A percentile compares a stretch with the other conserved stretches of the same genome.
Conservation (phyloP, 805 yeast species). For the Yarrowia porcina region DNA sequence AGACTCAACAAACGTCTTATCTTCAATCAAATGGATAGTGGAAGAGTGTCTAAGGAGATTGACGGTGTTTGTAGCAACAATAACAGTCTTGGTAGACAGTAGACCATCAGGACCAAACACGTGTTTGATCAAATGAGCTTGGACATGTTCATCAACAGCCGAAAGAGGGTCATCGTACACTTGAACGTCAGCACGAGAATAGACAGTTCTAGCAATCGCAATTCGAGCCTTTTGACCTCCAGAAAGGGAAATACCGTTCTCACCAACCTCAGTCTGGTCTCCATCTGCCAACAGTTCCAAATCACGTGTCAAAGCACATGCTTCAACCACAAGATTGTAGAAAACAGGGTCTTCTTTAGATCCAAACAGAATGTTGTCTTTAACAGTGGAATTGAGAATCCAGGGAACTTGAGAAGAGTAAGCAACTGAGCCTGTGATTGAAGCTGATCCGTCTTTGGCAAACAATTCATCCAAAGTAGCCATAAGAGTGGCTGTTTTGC, state of each 20-base stretch:
- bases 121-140: constrained; percentile 73
- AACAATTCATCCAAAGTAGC: constrained; percentile 73
- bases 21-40: constrained; percentile 59
- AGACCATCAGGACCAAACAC: constrained; percentile 60
- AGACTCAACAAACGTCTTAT: constrained; percentile 44
- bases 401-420: neutral
- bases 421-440: constrained; percentile 44
- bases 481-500: constrained; percentile 75
- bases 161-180: constrained; percentile 88
- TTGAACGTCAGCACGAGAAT: constrained; percentile 87
- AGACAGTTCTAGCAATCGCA: constrained; percentile 92
- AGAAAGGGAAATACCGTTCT: constrained; percentile 91
- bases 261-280: constrained; percentile 91
- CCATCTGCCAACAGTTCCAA: constrained; percentile 79
- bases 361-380: constrained; percentile 65
- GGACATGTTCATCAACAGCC: constrained; percentile 98
- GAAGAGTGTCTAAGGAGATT: constrained; percentile 71
- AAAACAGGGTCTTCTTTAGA: constrained; percentile 76
- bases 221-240: constrained; percentile 98
- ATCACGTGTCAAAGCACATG: constrained; percentile 84
- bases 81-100: constrained; percentile 61
- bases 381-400: neutral
- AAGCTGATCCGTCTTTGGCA: constrained; percentile 55
- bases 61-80: constrained; percentile 79
- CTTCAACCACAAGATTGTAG: constrained; percentile 73